These are phyloP conservation scores for Mycena belliarum DNA, from an alignment of 768 basidiomycete genomes.

Conservation along the genomic window DNA sequence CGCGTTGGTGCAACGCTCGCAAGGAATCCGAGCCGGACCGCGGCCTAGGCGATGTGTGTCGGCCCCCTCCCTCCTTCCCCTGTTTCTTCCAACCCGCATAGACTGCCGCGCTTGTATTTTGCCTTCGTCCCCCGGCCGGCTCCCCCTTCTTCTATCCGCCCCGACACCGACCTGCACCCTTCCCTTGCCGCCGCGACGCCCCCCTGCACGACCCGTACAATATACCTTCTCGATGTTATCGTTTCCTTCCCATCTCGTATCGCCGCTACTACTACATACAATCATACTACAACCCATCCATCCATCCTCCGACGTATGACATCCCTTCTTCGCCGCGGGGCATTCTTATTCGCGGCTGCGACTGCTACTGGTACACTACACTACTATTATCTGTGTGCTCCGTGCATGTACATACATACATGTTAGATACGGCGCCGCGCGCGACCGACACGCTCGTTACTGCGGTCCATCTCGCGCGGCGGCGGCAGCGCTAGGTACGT, in stretches of 20 bases:
- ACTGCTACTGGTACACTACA: too few species aligned
- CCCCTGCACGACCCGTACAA: slow-evolving; percentile 12
- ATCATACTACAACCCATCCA: too few species aligned
- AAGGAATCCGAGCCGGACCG: slow-evolving; percentile 70
- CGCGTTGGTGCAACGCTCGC: slow-evolving; percentile 77
- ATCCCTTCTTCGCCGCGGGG: slow-evolving; percentile 5
- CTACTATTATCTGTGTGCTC: too few species aligned
- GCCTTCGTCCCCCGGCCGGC: slow-evolving; percentile 1
- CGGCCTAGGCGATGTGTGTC: slow-evolving; percentile 19
- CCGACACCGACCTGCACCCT: slow-evolving; percentile 3
- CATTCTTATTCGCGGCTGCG: background rate
- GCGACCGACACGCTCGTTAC: too few species aligned
- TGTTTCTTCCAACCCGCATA: slow-evolving; percentile 2
- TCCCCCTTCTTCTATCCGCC: background rate
- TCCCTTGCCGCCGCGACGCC: slow-evolving; percentile 22
- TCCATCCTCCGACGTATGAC: too few species aligned
- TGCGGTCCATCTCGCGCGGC: too few species aligned
- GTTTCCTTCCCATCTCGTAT: background rate
- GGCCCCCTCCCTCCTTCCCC: background rate
- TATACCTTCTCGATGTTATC: background rate
- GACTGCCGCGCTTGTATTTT: slow-evolving; percentile 19
- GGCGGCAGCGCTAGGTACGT: too few species aligned
- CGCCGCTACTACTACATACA: background rate
- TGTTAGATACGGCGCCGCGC: too few species aligned
- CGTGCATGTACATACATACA: background rate